Evolutionary conservation across 768 basidiomycete genomes (phyloP).

Genomic region (Candolleomyces eurysporus): DNA sequence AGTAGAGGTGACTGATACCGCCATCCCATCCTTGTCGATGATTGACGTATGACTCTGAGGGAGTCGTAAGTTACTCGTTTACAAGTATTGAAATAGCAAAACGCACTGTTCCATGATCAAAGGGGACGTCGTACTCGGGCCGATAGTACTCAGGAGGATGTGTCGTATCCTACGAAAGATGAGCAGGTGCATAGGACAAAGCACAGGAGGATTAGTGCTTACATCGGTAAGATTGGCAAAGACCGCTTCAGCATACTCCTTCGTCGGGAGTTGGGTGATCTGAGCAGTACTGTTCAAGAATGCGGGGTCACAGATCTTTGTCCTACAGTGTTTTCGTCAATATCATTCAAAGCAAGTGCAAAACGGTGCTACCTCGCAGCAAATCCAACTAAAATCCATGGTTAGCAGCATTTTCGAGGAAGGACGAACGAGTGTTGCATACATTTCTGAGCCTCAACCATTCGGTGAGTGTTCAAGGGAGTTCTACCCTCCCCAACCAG

Average conservation of each 20-base stretch:
- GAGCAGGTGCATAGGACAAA: not conserved
- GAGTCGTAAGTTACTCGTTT: no score
- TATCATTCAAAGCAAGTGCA: no score
- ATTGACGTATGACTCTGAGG: constrained; percentile 60
- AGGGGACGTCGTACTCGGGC: constrained; percentile 72
- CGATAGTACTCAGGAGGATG: constrained; percentile 83
- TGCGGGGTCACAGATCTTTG: constrained; percentile 76
- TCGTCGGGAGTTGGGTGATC: constrained; percentile 66
- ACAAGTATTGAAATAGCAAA: no score
- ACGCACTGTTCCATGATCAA: constrained; percentile 82
- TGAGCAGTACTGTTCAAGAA: constrained; percentile 53
- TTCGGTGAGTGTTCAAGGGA: constrained; percentile 50
- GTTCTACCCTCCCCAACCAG: constrained; percentile 51
- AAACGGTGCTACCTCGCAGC: constrained; percentile 22
- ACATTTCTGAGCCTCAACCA: constrained; percentile 82
- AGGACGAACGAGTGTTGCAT: no score
- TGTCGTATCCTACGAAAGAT: constrained; percentile 60
- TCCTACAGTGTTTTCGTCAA: constrained; percentile 40
- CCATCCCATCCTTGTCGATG: constrained; percentile 84
- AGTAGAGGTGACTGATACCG: constrained; percentile 82
- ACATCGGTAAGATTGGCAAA: constrained; percentile 81
- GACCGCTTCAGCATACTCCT: constrained; percentile 61
- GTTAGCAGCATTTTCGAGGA: no score
- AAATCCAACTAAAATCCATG: constrained; percentile 33
- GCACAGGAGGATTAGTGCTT: not conserved